Conservation (phyloP, 2,329 filamentous ascomycete genomes). For the Epichloe hybrida region DNA sequence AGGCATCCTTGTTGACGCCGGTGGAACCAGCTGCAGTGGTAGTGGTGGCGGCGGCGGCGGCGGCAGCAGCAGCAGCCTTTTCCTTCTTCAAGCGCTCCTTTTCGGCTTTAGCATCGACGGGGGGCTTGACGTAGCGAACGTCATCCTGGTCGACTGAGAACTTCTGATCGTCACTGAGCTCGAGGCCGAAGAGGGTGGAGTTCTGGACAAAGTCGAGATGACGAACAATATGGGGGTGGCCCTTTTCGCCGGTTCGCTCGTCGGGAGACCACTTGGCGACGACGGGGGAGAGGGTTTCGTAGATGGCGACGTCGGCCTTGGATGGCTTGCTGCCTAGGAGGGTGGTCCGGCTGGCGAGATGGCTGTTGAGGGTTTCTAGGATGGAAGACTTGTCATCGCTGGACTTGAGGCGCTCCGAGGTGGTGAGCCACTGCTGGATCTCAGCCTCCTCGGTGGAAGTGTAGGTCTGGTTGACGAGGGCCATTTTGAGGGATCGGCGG, state of each 20-base stretch:
- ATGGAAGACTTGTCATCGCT: constrained; percentile 50
- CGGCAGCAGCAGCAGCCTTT: constrained; percentile 60
- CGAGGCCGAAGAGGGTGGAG: constrained; percentile 58
- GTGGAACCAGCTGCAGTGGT: constrained; percentile 36
- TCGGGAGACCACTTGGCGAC: constrained; percentile 72
- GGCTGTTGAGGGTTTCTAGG: constrained; percentile 68
- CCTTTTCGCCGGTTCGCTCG: constrained; percentile 78
- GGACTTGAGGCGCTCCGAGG: constrained; percentile 50
- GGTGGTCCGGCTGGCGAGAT: constrained; percentile 79
- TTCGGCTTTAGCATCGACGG: constrained; percentile 82
- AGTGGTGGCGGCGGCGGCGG: constrained; percentile 50
- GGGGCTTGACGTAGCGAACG: constrained; percentile 76
- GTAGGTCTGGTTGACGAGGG: constrained; percentile 57
- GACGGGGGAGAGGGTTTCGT: constrained; percentile 65
- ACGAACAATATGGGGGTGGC: constrained; percentile 81
- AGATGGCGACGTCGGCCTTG: constrained; percentile 73
- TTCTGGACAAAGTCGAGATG: constrained; percentile 94
- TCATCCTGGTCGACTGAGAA: constrained; percentile 65
- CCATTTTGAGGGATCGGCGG: constrained; percentile 39
- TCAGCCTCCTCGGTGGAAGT: constrained; percentile 69
- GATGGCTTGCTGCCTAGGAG: constrained; percentile 83
- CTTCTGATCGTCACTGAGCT: constrained; percentile 59
- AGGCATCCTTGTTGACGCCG: constrained; percentile 20
- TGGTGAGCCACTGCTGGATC: constrained; percentile 79
- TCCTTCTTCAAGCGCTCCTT: constrained; percentile 96